Conservation (phyloP, 345 rosid genomes). For the Eucalyptus microcorys region DNA sequence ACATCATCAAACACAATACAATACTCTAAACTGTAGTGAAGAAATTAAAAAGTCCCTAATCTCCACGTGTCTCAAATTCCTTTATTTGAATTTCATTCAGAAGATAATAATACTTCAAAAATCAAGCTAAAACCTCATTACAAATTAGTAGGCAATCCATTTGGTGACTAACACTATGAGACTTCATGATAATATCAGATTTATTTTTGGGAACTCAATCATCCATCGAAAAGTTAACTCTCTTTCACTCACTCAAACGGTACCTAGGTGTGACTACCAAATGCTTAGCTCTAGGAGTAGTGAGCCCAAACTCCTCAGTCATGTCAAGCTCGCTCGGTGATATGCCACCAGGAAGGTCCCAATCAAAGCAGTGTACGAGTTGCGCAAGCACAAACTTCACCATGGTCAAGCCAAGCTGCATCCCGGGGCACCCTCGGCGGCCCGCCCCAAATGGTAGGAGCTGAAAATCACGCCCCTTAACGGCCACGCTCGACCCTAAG, state of each 20-base stretch:
- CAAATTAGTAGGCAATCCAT: neutral
- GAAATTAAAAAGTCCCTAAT: neutral
- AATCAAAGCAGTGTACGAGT: conserved; percentile 36
- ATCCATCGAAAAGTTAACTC: neutral
- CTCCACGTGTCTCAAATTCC: neutral
- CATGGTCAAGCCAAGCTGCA: conserved; percentile 13
- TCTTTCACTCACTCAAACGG: neutral
- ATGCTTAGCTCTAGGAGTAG: conserved; percentile 16
- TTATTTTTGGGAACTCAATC: neutral
- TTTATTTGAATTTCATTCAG: neutral
- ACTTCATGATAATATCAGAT: neutral
- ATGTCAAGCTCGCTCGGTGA: conserved; percentile 13
- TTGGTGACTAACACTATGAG: neutral
- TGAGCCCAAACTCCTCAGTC: conserved; percentile 22
- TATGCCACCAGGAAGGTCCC: conserved; percentile 21
- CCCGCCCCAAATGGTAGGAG: conserved; percentile 39
- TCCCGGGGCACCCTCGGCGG: conserved; percentile 27
- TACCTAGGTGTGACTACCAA: conserved; percentile 13
- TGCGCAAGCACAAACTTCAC: conserved; percentile 19
- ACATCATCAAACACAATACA: neutral
- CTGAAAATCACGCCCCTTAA: conserved; percentile 21
- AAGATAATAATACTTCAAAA: neutral
- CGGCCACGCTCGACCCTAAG: conserved; percentile 2
- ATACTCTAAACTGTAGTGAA: neutral
- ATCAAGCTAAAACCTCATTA: neutral